Percentiles rank a stretch among this genome's conserved stretches.
Conservation (phyloP, 1,284 basidiomycete species). For the Rhodotorula sp. region DNA sequence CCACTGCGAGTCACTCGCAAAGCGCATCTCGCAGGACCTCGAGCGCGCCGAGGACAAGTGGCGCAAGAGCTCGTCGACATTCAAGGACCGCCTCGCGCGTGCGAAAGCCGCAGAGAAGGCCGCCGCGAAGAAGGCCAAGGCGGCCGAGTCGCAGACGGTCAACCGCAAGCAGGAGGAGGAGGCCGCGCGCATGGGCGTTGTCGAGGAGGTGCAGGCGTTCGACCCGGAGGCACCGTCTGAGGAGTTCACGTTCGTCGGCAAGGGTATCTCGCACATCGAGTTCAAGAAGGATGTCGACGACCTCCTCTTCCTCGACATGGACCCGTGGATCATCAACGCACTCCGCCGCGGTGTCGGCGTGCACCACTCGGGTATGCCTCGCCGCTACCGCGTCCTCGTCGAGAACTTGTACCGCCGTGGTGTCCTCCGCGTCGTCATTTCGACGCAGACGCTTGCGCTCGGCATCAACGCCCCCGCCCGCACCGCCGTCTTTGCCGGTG, state of each 20-base stretch:
- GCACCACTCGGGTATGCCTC: constrained; percentile 70
- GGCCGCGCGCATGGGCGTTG: constrained; percentile 41
- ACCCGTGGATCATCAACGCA: constrained; percentile 55
- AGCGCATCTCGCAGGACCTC: constrained; percentile 53
- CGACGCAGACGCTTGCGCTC: constrained; percentile 68
- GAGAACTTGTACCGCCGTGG: constrained; percentile 64
- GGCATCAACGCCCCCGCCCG: constrained; percentile 72
- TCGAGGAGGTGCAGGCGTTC: constrained; percentile 53
- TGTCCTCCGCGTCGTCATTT: constrained; percentile 65
- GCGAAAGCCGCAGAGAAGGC: constrained; percentile 58
- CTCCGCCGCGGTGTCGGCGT: constrained; percentile 65
- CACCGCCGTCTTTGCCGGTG: constrained; percentile 67
- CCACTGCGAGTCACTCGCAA: constrained; percentile 62
- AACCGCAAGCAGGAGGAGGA: constrained; percentile 56
- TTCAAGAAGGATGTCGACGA: constrained; percentile 56
- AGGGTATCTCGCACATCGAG: constrained; percentile 56
- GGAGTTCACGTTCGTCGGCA: constrained; percentile 63
- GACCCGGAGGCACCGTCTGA: constrained; percentile 62
- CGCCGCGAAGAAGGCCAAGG: constrained; percentile 45
- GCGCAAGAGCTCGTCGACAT: constrained; percentile 55
- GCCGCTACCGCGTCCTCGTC: constrained; percentile 61
- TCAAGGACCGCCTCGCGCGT: constrained; percentile 58
- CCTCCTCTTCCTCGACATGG: constrained; percentile 52
- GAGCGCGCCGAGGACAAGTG: constrained; percentile 58
- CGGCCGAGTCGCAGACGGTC: constrained; percentile 37